Percentiles rank a stretch among this genome's conserved stretches.
Conservation (phyloP, 1,284 basidiomycete genomes). For the Agaricales sp. region DNA sequence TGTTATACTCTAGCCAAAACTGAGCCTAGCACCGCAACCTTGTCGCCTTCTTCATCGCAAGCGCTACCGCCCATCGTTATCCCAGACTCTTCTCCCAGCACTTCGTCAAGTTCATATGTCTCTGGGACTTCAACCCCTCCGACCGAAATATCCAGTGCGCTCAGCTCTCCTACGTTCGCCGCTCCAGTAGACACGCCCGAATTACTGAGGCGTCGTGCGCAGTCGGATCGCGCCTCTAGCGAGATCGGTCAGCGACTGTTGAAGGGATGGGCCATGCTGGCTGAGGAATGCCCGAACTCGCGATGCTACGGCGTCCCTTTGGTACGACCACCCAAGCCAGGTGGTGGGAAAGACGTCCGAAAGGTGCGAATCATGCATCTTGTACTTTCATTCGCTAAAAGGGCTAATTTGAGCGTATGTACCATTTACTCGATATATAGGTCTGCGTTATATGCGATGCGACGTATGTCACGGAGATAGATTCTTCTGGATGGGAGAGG, state of each 20-base stretch:
- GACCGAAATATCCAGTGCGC: constrained; percentile 54
- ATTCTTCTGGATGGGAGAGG: constrained; percentile 37
- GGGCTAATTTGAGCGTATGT: no score
- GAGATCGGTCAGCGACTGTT: constrained; percentile 69
- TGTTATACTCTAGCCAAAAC: background rate
- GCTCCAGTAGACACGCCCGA: constrained; percentile 54
- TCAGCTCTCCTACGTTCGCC: constrained; percentile 51
- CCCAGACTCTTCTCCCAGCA: constrained; percentile 31
- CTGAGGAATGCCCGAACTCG: constrained; percentile 63
- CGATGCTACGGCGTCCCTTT: constrained; percentile 66
- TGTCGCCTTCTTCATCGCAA: constrained; percentile 6
- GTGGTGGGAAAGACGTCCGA: constrained; percentile 46
- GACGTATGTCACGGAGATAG: constrained; percentile 45
- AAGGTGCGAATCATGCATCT: constrained; percentile 48
- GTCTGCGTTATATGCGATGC: constrained; percentile 70
- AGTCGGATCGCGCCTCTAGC: constrained; percentile 68
- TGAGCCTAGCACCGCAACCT: background rate
- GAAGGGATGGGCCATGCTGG: constrained; percentile 78
- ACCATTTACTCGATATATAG: no score
- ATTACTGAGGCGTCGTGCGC: constrained; percentile 55
- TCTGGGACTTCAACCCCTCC: constrained; percentile 64
- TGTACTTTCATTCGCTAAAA: no score
- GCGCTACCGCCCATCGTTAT: constrained; percentile 9
- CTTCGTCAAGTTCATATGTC: constrained; percentile 34
- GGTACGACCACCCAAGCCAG: constrained; percentile 58